phyloP scores from a whole-genome alignment of 2,329 filamentous ascomycete species.

The Neoscytalidium dimidiatum region DNA sequence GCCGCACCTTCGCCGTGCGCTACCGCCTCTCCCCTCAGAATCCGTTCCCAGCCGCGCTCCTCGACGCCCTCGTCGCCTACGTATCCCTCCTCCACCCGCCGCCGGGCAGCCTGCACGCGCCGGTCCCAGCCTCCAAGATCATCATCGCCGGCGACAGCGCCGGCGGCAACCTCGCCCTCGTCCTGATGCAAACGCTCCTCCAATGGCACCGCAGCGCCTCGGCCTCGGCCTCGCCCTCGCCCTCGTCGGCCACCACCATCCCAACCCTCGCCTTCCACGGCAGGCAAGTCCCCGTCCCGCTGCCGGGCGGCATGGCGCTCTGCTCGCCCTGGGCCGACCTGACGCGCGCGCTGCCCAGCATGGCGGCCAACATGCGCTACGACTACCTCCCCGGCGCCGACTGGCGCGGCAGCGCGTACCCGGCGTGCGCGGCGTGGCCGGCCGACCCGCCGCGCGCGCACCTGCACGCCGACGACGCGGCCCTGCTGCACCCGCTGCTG shows the following conservation, averaged over 20 bases:
- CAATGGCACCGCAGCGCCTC: conserved; percentile 55
- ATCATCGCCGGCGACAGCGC: conserved; percentile 75
- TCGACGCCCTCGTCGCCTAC: conserved; percentile 74
- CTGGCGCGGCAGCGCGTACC: conserved; percentile 40
- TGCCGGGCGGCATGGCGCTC: conserved; percentile 66
- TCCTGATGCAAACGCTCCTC: conserved; percentile 68
- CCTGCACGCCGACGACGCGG: conserved; percentile 47
- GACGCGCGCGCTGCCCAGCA: conserved; percentile 62
- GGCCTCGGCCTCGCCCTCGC: conserved; percentile 39
- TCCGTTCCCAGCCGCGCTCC: conserved; percentile 71
- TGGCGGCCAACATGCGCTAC: conserved; percentile 54
- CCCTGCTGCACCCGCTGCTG: conserved; percentile 65
- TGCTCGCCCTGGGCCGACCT: conserved; percentile 74
- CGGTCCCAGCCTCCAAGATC: conserved; percentile 66
- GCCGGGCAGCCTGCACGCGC: conserved; percentile 64
- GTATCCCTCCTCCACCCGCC: conserved; percentile 73
- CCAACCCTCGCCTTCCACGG: conserved; percentile 63
- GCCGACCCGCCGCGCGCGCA: conserved; percentile 48
- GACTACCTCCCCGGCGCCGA: conserved; percentile 63
- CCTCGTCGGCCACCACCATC: background rate
- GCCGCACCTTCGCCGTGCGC: conserved; percentile 69
- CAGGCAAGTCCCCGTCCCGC: conserved; percentile 56
- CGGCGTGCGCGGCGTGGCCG: conserved; percentile 54
- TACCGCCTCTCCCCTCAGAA: conserved; percentile 75
- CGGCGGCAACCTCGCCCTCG: conserved; percentile 69